These are phyloP conservation scores for Medakamo hakoo DNA, from an alignment of 139 green algal species.

Conservation along the genomic window DNA sequence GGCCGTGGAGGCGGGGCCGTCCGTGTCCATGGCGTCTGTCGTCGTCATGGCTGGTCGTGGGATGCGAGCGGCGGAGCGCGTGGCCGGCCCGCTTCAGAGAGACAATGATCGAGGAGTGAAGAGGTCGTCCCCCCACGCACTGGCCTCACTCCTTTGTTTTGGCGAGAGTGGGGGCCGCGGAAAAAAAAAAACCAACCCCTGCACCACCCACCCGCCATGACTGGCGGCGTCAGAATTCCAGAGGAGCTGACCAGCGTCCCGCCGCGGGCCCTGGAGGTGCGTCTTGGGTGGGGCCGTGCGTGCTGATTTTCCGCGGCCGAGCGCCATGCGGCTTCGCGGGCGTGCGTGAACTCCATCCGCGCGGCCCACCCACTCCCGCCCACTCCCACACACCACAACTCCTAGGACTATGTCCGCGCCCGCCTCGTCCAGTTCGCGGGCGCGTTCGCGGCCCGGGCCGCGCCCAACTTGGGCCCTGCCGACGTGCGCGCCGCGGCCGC, in stretches of 20 bases:
- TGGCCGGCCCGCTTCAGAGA: too few species aligned
- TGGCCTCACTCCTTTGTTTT: too few species aligned
- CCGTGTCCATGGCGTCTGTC: too few species aligned
- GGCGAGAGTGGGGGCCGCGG: too few species aligned
- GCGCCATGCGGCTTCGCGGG: not conserved
- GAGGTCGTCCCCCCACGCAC: too few species aligned
- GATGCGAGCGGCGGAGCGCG: slow-evolving; percentile 6
- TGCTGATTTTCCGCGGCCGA: not conserved
- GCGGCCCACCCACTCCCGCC: not conserved
- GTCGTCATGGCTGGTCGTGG: too few species aligned
- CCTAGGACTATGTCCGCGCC: slow-evolving; percentile 43
- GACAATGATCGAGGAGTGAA: too few species aligned
- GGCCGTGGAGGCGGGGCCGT: too few species aligned
- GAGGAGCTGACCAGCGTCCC: slow-evolving; percentile 15
- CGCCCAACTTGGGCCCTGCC: slow-evolving; percentile 20
- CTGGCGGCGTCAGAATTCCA: slow-evolving; percentile 15
- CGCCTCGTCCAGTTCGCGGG: slow-evolving; percentile 42
- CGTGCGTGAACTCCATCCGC: not conserved
- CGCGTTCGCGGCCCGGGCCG: slow-evolving; percentile 19
- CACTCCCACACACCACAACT: not conserved
- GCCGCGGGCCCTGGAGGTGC: slow-evolving; percentile 13
- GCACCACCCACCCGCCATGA: too few species aligned
- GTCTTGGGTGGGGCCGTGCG: not conserved
- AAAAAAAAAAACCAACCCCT: too few species aligned
- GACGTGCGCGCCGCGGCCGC: slow-evolving; percentile 28